Percentiles rank a stretch among this genome's conserved stretches.
Conservation (phyloP, 2,329 filamentous ascomycete genomes). For the Furcasterigmium sp. region DNA sequence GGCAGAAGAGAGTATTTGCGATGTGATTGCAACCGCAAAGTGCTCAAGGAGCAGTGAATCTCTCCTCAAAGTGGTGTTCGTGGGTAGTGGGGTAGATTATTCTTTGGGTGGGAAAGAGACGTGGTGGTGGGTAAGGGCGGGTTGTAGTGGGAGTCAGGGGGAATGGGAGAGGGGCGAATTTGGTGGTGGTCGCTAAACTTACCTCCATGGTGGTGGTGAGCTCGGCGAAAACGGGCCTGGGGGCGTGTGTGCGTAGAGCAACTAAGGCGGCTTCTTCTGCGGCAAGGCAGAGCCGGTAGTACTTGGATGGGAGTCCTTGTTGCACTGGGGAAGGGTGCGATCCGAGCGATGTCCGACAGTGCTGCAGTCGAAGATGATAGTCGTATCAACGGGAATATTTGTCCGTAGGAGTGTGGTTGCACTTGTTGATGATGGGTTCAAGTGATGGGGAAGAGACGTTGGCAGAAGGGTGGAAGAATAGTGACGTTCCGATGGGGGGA, state of each 20-base stretch:
- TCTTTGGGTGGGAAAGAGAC: conserved; percentile 1
- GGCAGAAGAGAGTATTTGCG: background rate
- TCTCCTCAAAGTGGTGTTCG: background rate
- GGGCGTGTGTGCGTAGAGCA: too few relatives aligned
- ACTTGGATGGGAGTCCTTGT: too few relatives aligned
- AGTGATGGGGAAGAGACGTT: conserved; percentile 8
- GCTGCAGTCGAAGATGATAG: too few relatives aligned
- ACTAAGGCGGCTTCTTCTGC: too few relatives aligned
- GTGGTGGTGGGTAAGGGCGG: background rate
- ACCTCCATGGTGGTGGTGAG: conserved; percentile 26
- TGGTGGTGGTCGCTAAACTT: conserved; percentile 16
- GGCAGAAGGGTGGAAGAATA: conserved; percentile 15
- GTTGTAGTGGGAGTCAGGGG: conserved; percentile 9
- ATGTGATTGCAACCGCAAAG: background rate
- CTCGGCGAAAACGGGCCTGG: too few relatives aligned
- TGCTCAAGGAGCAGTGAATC: background rate
- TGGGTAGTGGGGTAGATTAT: conserved; percentile 1
- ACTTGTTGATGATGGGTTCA: conserved; percentile 5
- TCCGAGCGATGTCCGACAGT: too few relatives aligned
- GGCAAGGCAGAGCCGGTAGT: too few relatives aligned
- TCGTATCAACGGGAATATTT: too few relatives aligned
- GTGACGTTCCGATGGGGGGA: background rate
- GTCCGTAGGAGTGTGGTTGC: too few relatives aligned
- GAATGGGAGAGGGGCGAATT: conserved; percentile 9
- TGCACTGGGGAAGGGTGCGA: too few relatives aligned